A percentile compares a stretch with the other conserved stretches of the same genome.
Conservation (phyloP, 495 filamentous ascomycete genomes). For the Aspergillus kassunensis region DNA sequence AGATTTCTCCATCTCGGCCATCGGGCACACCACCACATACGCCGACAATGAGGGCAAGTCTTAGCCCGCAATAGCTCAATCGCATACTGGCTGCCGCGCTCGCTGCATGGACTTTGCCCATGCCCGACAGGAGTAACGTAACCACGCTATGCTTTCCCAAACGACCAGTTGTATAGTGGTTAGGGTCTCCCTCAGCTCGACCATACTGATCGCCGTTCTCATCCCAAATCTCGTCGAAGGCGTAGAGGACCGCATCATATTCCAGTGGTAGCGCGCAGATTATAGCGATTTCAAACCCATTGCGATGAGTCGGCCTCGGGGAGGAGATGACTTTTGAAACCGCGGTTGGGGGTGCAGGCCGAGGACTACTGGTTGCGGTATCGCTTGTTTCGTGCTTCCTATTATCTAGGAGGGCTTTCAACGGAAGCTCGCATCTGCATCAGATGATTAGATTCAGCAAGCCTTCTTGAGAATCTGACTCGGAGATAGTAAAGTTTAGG, state of each 20-base stretch:
- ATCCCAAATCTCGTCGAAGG: background rate
- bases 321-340: too few species aligned
- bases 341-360: too few species aligned
- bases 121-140: constrained; percentile 17
- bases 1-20: background rate
- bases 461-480: too few species aligned
- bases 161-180: constrained; percentile 14
- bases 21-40: background rate
- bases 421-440: too few species aligned
- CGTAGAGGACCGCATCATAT: background rate
- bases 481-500: too few species aligned
- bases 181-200: constrained; percentile 14
- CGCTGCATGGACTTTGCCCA: constrained; percentile 23
- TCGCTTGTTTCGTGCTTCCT: too few species aligned
- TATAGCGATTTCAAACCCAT: background rate
- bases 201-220: background rate
- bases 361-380: too few species aligned
- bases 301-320: background rate
- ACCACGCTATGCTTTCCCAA: constrained; percentile 29
- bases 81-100: constrained; percentile 4
- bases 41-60: constrained; percentile 9
- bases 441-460: too few species aligned
- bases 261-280: background rate
- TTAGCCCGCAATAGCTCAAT: constrained; percentile 10
- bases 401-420: too few species aligned